Evolutionary conservation across 2,329 filamentous ascomycete genomes (phyloP).

Genomic region (Ascochyta clinopodiicola): DNA sequence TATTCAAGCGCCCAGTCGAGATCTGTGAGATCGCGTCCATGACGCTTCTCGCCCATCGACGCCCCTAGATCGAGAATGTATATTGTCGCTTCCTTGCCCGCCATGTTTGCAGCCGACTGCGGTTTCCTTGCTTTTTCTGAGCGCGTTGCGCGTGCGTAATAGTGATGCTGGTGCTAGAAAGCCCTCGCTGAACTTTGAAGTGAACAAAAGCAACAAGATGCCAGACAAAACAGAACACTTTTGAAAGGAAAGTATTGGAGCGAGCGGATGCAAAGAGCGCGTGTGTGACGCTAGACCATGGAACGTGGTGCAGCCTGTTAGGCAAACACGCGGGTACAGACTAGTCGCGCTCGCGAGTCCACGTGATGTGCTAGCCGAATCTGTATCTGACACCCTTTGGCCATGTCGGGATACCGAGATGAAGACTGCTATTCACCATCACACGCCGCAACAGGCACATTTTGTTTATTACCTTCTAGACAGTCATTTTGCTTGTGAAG

Average conservation of each 20-base stretch:
- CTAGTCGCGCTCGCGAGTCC: conserved; percentile 4
- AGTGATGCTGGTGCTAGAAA: background rate
- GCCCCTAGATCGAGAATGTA: conserved; percentile 88
- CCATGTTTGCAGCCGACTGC: conserved; percentile 63
- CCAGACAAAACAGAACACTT: background rate
- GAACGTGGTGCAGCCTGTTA: conserved; percentile 22
- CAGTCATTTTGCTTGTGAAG: background rate
- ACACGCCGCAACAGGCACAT: background rate
- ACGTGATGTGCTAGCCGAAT: conserved; percentile 8
- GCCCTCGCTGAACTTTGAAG: background rate
- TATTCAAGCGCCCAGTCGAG: conserved; percentile 91
- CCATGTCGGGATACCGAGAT: background rate
- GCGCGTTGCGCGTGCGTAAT: background rate
- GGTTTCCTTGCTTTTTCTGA: conserved; percentile 10
- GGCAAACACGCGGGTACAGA: conserved; percentile 37
- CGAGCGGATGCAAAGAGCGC: background rate
- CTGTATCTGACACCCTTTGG: background rate
- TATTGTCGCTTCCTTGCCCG: conserved; percentile 89
- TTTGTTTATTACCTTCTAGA: background rate
- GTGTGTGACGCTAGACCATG: background rate
- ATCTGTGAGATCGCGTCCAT: conserved; percentile 77
- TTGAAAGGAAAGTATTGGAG: background rate
- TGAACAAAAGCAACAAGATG: background rate
- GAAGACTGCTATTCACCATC: no score
- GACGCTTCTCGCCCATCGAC: conserved; percentile 78